Percentiles rank a stretch among this genome's conserved stretches.
These are phyloP conservation scores for Kwoniella dendrophila DNA, from an alignment of 768 basidiomycete species.

Conservation along the genomic window DNA sequence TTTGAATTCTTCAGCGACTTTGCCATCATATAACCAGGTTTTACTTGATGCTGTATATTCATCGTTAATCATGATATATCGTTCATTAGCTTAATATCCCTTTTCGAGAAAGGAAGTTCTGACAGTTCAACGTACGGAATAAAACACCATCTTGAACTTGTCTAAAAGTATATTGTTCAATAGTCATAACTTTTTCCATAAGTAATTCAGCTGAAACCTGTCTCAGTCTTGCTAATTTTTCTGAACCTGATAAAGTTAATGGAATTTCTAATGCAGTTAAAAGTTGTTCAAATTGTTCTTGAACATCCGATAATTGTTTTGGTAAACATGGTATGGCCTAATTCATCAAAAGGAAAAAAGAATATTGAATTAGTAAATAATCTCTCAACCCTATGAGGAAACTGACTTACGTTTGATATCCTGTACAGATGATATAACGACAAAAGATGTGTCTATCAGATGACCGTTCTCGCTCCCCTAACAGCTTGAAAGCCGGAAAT, in stretches of 20 bases:
- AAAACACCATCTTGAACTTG: slow-evolving; percentile 25
- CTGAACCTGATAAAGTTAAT: slow-evolving; percentile 7
- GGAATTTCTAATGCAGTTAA: slow-evolving; percentile 16
- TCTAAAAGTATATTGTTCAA: slow-evolving; percentile 24
- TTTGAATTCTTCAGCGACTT: slow-evolving; percentile 23
- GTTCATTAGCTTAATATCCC: too few species aligned
- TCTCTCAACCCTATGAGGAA: too few species aligned
- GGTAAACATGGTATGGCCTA: slow-evolving; percentile 26
- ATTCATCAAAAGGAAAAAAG: too few species aligned
- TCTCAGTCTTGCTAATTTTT: slow-evolving; percentile 16
- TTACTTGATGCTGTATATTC: slow-evolving; percentile 7
- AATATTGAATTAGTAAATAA: too few species aligned
- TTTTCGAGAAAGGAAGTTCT: slow-evolving; percentile 1
- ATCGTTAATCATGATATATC: too few species aligned
- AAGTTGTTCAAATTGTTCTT: slow-evolving; percentile 20
- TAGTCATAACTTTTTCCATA: slow-evolving; percentile 24
- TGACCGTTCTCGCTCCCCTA: neutral
- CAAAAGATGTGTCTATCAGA: neutral
- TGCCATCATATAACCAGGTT: slow-evolving; percentile 17
- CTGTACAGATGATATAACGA: neutral
- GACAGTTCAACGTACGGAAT: slow-evolving; percentile 18
- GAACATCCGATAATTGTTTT: slow-evolving; percentile 20
- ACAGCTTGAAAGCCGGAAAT: too few species aligned
- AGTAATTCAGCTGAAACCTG: slow-evolving; percentile 14
- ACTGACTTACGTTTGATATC: slow-evolving; percentile 14